Evolutionary conservation across 78 protist genomes (phyloP), one percentile per base, ranked within the genome.

Genomic region (Dictyostelium intermedium): DNA sequence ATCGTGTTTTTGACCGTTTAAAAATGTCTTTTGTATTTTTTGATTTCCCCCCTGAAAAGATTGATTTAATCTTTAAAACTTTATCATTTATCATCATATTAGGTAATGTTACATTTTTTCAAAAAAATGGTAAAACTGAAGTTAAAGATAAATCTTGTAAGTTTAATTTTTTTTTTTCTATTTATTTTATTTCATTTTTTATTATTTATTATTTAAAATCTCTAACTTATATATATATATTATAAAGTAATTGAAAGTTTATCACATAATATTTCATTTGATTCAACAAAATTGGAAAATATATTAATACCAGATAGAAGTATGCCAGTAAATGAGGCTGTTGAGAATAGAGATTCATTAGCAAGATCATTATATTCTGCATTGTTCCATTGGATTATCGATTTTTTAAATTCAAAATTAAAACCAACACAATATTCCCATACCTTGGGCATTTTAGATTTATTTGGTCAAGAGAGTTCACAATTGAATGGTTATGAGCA

Each of bases 391-490:
- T 91, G 97, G 96, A 72, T 97, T 18, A 91, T 97, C 10, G 91
- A 87, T 41, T 66, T 85, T 50, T 72, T 97, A 61, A 97, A 96
- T 56, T 13, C 60, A 8, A 86, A 86, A 45, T 39, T 86, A 32
- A 35, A 56, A 60, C 84, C 92, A 35, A 9, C 35, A n/a, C 74
- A 66, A 66, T 27, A 72, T 16, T 35, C 41, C 2, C 84, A 86
- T 60, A 32, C 53, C 30, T 95, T 97, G 41, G 98, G 99, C 20
- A 47, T 98, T 14, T 35, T 98, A 43, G 99, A 98, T 84, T 95
- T 98, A 63, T 97, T 96, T 47, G 99, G 99, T 30, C 98, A 97
- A 34, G 99, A 98, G 69, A 93, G 83, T 53, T 85, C 93, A 34
- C 89, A 80, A 82, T 63, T 91, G 66, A 61, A 63, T 50, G 72